Percentiles rank a stretch among this genome's conserved stretches.
Evolutionary conservation across 192 early-diverging fungal genomes (phyloP).

Genomic region (Coemansia sp.): DNA sequence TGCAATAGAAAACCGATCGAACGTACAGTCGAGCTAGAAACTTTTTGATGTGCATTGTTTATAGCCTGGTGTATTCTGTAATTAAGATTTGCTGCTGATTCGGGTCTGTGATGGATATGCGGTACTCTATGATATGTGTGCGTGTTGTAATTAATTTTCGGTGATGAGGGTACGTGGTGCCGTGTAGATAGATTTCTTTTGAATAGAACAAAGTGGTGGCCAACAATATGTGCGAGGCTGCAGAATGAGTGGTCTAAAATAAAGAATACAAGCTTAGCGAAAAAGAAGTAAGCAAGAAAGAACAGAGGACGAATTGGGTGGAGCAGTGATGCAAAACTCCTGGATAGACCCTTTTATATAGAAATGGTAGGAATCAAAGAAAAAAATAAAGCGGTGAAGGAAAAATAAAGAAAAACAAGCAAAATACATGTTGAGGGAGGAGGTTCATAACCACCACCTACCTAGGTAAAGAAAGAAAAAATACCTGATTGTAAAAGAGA

Average conservation of each 20-base stretch:
- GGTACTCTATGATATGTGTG: neutral
- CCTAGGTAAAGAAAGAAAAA: neutral
- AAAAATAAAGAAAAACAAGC: constrained; percentile 1
- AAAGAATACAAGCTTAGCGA: neutral
- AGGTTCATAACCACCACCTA: constrained; percentile 2
- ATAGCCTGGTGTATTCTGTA: neutral
- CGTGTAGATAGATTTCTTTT: no score
- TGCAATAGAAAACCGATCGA: constrained; percentile 47
- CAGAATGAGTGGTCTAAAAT: neutral
- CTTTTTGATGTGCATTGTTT: constrained; percentile 22
- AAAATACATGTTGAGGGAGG: neutral
- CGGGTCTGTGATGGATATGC: neutral
- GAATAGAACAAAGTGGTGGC: neutral
- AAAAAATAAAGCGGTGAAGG: neutral
- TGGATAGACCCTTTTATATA: constrained; percentile 4
- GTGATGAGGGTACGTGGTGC: neutral
- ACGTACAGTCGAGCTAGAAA: constrained; percentile 13
- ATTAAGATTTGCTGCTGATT: no score
- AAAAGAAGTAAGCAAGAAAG: neutral
- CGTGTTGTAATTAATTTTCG: neutral
- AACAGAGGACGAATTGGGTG: neutral
- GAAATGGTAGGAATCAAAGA: neutral
- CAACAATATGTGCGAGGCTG: neutral
- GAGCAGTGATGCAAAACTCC: neutral
- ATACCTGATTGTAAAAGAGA: constrained; percentile 4